Evolutionary conservation across 163 green algal species (phyloP), one percentile per base, ranked within the genome.

Genomic region (Chlorella variabilis): DNA sequence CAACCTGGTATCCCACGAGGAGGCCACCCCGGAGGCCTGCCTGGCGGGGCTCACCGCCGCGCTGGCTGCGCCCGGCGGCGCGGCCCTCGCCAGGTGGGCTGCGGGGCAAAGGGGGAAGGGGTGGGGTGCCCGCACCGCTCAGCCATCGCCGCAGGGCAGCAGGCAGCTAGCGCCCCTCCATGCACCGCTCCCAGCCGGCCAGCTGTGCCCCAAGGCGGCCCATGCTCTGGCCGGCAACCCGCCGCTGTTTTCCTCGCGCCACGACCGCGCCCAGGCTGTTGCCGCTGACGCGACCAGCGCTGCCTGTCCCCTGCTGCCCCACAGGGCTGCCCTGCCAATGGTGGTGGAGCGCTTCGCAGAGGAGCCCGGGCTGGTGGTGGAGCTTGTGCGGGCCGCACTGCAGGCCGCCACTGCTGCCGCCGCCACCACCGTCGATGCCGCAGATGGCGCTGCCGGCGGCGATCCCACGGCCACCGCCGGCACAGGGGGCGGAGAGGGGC

Each of bases 261-360:
- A n/a, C n/a, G n/a, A n/a, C n/a, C n/a, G n/a, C n/a, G n/a, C n/a
- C n/a, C n/a, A n/a, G n/a, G n/a, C 29, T 49, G 71, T 25, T 36
- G 21, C 34, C n/a, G n/a, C n/a, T n/a, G n/a, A n/a, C n/a, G n/a
- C n/a, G n/a, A n/a, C n/a, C n/a, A n/a, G n/a, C n/a, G 45, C 45
- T 54, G 45, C n/a, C 63, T 61, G 1, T 5, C 21, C 3, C n/a
- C n/a, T n/a, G n/a, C n/a, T n/a, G n/a, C n/a, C n/a, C 21, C 45
- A 27, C 73, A 80, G 73, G 56, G 49, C 42, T 29, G 80, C 80
- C 1, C 71, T 85, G 31, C 18, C 38, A 31, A 48, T 74, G 56
- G 71, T 75, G 58, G 59, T 82, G 38, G 80, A 85, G 54, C 54
- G 67, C 8, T 82, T 80, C 42, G 45, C 67, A 4, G 78, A 84